Evolutionary conservation across 1,284 basidiomycete species (phyloP), one percentile per base, ranked within the genome.

Genomic region (Pseudozyma thailandica): DNA sequence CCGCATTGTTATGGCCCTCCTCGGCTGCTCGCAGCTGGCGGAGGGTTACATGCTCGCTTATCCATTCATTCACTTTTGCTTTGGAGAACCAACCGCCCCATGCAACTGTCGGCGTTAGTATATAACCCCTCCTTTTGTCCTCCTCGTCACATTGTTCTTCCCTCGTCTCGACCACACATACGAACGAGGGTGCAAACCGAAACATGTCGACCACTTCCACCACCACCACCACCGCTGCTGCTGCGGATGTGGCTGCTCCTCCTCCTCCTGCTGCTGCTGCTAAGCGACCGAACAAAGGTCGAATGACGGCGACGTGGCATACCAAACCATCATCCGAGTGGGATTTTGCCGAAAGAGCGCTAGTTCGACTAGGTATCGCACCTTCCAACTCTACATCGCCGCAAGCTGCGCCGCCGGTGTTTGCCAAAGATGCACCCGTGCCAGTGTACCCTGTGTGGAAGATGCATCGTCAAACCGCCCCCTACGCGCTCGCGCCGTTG

Each of bases 391-490:
- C 35, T 2, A 12, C 10, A 3, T 30, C 28, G 15, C 5, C 41
- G 12, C 41, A 26, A 6, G 15, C 49, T 2, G 20, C 26, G 6
- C 63, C 57, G 20, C 65, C 65, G 6, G 53, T 68, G 4, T 61
- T 51, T 9, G 52, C 57, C 0, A 61, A 57, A n/a, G 20, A 25
- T 18, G 44, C 57, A 7, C 64, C 64, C 0, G 76, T 76, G 0
- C 76, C 74, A 0, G 64, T 68, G 4, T 70, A 58, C 30, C 55
- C 71, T 1, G 43, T 74, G 4, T 72, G 60, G 66, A 54, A 54
- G 23, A 69, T 76, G 53, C 74, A 76, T 33, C 26, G 39, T 0
- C 20, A 21, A 0, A 45, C 75, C 9, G 39, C 62, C 0, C 77
- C 77, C 2, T 26, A 44, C 2, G 75, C 70, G 1, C 6, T 74